Evolutionary conservation across 2,329 filamentous ascomycete species (phyloP).

Genomic region (Akanthomyces uredinophilus): DNA sequence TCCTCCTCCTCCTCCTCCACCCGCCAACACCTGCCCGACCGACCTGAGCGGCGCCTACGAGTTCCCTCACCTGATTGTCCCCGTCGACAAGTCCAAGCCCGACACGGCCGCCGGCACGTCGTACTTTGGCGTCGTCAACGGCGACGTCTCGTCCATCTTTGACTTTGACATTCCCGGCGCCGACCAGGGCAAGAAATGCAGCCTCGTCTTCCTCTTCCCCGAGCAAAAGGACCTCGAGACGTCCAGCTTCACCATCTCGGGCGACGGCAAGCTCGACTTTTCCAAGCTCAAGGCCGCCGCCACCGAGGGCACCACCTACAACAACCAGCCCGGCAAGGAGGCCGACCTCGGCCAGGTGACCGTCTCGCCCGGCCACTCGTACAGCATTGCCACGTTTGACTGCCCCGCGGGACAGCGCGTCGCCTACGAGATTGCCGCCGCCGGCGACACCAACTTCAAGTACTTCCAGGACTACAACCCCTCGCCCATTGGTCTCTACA

Average conservation of each 20-base stretch:
- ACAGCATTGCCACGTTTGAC: conserved; percentile 46
- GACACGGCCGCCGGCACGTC: conserved; percentile 47
- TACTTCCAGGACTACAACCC: conserved; percentile 63
- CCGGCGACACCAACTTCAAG: conserved; percentile 45
- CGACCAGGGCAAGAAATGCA: conserved; percentile 54
- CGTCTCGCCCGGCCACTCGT: conserved; percentile 49
- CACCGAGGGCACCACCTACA: conserved; percentile 45
- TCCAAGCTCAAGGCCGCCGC: conserved; percentile 43
- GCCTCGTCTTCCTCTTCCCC: conserved; percentile 62
- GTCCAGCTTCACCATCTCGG: conserved; percentile 44
- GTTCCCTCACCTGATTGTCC: conserved; percentile 59
- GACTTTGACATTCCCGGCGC: conserved; percentile 60
- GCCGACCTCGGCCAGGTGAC: conserved; percentile 38
- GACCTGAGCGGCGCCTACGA: conserved; percentile 42
- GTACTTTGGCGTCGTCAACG: conserved; percentile 51
- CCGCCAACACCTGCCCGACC: conserved; percentile 35
- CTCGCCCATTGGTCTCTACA: conserved; percentile 36
- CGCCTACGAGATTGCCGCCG: conserved; percentile 44
- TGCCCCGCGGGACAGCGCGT: conserved; percentile 51
- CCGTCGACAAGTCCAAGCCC: conserved; percentile 50
- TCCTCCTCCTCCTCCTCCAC: conserved; percentile 17
- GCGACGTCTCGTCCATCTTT: conserved; percentile 54
- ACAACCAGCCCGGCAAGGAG: conserved; percentile 43
- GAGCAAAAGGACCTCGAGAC: conserved; percentile 50
- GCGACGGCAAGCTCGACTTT: conserved; percentile 50